A percentile compares a stretch with the other conserved stretches of the same genome.
Conservation (phyloP, 2,329 filamentous ascomycete species). For the Lasiodiplodia sp. region DNA sequence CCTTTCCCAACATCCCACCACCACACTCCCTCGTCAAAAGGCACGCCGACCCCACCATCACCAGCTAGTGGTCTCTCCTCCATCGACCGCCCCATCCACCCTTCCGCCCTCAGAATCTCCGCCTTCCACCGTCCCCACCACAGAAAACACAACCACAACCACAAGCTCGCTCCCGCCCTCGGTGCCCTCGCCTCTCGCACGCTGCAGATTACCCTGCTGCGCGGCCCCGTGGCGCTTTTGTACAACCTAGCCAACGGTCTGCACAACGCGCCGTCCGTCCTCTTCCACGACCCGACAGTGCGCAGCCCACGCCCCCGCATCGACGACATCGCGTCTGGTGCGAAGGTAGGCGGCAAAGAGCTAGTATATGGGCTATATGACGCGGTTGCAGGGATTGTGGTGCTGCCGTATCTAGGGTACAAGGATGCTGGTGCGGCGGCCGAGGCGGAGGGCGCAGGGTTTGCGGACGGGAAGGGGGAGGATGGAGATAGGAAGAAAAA, state of each 20-base stretch:
- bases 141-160: background rate
- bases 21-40: background rate
- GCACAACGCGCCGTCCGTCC: slow-evolving; percentile 3
- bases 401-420: background rate
- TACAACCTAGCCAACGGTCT: slow-evolving; percentile 1
- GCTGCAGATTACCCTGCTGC: background rate
- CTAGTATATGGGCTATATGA: background rate
- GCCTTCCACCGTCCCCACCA: background rate
- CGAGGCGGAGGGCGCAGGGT: background rate
- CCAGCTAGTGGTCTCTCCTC: background rate
- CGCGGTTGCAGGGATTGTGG: background rate
- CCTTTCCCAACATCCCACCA: background rate
- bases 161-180: background rate
- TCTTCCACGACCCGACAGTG: slow-evolving; percentile 4
- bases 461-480: background rate
- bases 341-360: background rate
- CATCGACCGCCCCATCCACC: background rate
- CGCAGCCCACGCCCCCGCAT: background rate
- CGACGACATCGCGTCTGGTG: background rate
- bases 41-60: background rate
- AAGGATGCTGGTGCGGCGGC: background rate
- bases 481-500: background rate
- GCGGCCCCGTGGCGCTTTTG: background rate
- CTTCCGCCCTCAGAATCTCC: background rate
- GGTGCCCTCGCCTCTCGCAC: background rate